phyloP scores from a whole-genome alignment of 1,284 basidiomycete species.

The Farysia itapuensis region DNA sequence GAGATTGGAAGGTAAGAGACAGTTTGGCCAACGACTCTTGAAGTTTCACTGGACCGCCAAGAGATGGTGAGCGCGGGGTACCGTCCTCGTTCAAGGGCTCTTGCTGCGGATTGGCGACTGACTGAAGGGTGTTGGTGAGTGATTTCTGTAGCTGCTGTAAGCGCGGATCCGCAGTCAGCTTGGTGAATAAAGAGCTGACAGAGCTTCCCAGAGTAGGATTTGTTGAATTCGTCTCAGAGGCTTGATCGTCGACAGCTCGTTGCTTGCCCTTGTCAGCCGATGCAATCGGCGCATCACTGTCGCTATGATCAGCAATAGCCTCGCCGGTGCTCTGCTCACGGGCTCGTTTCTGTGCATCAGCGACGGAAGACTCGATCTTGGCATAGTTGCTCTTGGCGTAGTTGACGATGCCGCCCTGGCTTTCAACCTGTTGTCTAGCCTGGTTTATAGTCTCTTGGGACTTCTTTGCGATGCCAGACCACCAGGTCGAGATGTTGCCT shows the following conservation, averaged over 20 bases:
- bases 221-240: not conserved
- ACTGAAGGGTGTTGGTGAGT: conserved; percentile 17
- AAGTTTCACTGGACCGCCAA: conserved; percentile 4
- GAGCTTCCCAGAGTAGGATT: conserved; percentile 21
- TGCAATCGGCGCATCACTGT: not conserved
- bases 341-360: conserved; percentile 42
- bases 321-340: conserved; percentile 18
- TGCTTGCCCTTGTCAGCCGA: conserved; percentile 24
- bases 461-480: conserved; percentile 50
- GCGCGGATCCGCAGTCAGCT: conserved; percentile 25
- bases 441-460: conserved; percentile 38
- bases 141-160: conserved; percentile 30
- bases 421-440: conserved; percentile 43
- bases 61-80: not conserved
- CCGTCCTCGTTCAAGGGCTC: conserved; percentile 1
- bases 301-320: not conserved
- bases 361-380: conserved; percentile 44
- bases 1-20: conserved; percentile 35
- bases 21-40: conserved; percentile 39
- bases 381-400: conserved; percentile 40
- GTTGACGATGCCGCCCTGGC: conserved; percentile 45
- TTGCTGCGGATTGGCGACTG: conserved; percentile 4
- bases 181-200: conserved; percentile 26
- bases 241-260: conserved; percentile 5
- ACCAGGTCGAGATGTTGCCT: conserved; percentile 52